Base-by-base conservation (phyloP, 768 basidiomycete species). In the Hygrophorus russula region DNA sequence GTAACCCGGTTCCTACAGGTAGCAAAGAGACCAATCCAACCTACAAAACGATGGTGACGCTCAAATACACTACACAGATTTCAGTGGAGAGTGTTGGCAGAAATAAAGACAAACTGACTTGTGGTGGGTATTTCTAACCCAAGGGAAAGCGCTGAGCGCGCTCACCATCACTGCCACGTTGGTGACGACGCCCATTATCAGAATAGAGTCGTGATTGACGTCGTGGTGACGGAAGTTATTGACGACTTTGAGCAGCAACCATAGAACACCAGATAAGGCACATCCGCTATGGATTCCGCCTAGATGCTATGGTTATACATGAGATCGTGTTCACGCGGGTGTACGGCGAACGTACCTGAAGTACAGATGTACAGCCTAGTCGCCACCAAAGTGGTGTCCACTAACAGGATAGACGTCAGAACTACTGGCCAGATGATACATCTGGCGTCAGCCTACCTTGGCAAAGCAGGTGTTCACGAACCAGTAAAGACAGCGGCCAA, bases 201-300 rank as follows among this genome's bases (percentile, higher is more conserved):
- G 65, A 19, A 84, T 60, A 1, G 77, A 70, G 46, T 70, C 68
- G 52, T 74, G 71, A 47, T 72, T 75, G 27, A 68, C 49, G 41
- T 70, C 57, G 45, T 67, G 69, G 40, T 68, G 53, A 30, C 61
- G 66, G 61, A 73, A 80, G 39, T 74, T 75, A 44, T 69, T 67
- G 46, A 76, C 66, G 39, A 84, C 64, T 57, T 75, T 78, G 51
- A 73, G 70, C 36, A 83, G 56, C 36, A 86, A 65, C 84, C 84
- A 87, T 1, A 72, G 63, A 27, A 80, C 70, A 46, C 79, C 82
- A 15, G 82, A 82, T 24, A 77, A 53, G 0, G 81, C 82, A 52
- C 83, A 87, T 15, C 82, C 82, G 38, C 76, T 77, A 54, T 88
- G 84, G 51, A 86, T 82, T n/a, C 84, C 84, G 11, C 84, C 85